Percentiles rank a stretch among this genome's conserved stretches.
These are phyloP conservation scores for Lachancea fermentati DNA, from an alignment of 805 yeast species.

Conservation along the genomic window DNA sequence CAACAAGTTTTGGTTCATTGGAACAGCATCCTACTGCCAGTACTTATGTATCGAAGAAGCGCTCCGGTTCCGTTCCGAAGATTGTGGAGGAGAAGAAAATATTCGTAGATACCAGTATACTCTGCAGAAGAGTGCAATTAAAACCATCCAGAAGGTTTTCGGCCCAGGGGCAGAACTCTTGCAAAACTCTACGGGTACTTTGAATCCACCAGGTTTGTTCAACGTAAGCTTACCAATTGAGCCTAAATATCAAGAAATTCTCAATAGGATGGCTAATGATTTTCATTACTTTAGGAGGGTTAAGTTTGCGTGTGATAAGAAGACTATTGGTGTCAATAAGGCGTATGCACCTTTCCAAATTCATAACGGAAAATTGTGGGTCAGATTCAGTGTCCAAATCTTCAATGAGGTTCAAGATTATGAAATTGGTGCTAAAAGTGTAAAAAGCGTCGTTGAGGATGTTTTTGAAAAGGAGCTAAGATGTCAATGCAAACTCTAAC, in stretches of 20 bases:
- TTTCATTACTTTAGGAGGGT: conserved; percentile 12
- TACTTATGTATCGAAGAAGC: conserved; percentile 43
- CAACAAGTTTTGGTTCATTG: conserved; percentile 45
- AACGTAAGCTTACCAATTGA: conserved; percentile 41
- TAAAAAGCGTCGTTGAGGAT: conserved; percentile 32
- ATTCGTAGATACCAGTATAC: conserved; percentile 43
- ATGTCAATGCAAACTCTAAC: background rate
- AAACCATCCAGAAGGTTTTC: conserved; percentile 36
- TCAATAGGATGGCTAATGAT: conserved; percentile 16
- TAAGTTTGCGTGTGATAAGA: conserved; percentile 18
- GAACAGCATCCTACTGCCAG: conserved; percentile 45
- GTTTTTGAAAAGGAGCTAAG: conserved; percentile 12
- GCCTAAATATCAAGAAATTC: conserved; percentile 19
- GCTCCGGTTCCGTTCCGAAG: conserved; percentile 43
- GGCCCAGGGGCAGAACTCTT: conserved; percentile 34
- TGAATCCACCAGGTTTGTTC: conserved; percentile 20
- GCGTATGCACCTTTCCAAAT: conserved; percentile 43
- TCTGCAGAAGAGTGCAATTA: conserved; percentile 42
- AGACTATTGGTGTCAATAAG: conserved; percentile 29
- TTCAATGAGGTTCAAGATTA: conserved; percentile 55
- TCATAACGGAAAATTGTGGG: conserved; percentile 39
- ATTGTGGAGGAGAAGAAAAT: conserved; percentile 49
- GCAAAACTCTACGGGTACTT: conserved; percentile 15
- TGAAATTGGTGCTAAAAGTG: conserved; percentile 38
- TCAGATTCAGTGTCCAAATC: conserved; percentile 55